Percentiles rank a stretch among this genome's conserved stretches.
phyloP scores from a whole-genome alignment of 2,329 filamentous ascomycete species.

The Elsinoe arachidis region DNA sequence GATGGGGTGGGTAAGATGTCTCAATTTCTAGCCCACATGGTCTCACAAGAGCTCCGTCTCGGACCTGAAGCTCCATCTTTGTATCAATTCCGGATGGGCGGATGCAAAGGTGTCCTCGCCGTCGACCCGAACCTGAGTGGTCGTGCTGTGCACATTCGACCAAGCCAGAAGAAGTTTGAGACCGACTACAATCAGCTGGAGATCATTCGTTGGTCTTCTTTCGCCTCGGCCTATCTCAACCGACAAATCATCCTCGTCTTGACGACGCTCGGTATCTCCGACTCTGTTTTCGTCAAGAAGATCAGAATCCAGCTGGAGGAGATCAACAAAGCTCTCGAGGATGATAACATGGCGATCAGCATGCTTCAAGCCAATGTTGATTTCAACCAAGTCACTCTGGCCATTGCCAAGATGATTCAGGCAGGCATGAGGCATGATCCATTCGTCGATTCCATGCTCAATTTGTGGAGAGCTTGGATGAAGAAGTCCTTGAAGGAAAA shows the following conservation, averaged over 20 bases:
- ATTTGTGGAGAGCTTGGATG: slow-evolving; percentile 81
- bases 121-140: slow-evolving; percentile 56
- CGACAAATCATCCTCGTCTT: slow-evolving; percentile 85
- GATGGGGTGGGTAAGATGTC: slow-evolving; percentile 96
- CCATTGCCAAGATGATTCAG: slow-evolving; percentile 64
- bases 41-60: slow-evolving; percentile 61
- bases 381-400: slow-evolving; percentile 70
- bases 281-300: slow-evolving; percentile 57
- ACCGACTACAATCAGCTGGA: slow-evolving; percentile 65
- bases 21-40: slow-evolving; percentile 60
- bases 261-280: slow-evolving; percentile 63
- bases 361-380: slow-evolving; percentile 71
- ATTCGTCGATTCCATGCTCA: slow-evolving; percentile 69
- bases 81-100: slow-evolving; percentile 85
- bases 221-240: slow-evolving; percentile 72
- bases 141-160: slow-evolving; percentile 62
- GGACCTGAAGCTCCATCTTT: slow-evolving; percentile 58
- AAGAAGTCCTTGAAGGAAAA: slow-evolving; percentile 90
- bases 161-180: slow-evolving; percentile 81
- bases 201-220: slow-evolving; percentile 72
- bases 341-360: slow-evolving; percentile 54
- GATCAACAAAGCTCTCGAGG: slow-evolving; percentile 61
- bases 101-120: slow-evolving; percentile 81
- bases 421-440: slow-evolving; percentile 82
- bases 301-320: slow-evolving; percentile 58